Percentiles rank a stretch among this genome's conserved stretches.
Evolutionary conservation across 2,329 filamentous ascomycete species (phyloP).

Genomic region (Hypoxylon sp.): DNA sequence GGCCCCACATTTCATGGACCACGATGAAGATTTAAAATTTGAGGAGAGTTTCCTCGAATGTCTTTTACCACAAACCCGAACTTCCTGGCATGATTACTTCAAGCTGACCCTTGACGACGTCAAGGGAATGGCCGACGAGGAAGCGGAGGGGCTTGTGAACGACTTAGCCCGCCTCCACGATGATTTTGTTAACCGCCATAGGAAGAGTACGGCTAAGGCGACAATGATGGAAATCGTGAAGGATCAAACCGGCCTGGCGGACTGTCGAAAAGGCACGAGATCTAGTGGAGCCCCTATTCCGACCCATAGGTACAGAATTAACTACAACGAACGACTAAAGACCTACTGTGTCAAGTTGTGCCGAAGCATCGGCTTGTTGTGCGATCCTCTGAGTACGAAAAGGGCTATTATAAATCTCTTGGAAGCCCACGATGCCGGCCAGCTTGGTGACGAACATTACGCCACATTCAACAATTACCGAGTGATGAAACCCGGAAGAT

Average conservation of each 20-base stretch:
- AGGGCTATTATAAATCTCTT: neutral
- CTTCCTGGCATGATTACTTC: slow-evolving; percentile 32
- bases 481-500: neutral
- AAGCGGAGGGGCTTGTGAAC: slow-evolving; percentile 11
- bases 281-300: neutral
- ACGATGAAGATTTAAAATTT: neutral
- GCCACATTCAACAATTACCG: neutral
- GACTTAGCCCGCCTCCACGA: slow-evolving; percentile 8
- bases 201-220: neutral
- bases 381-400: neutral
- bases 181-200: too few relatives aligned
- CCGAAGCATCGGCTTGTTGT: slow-evolving; percentile 5
- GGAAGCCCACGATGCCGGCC: neutral
- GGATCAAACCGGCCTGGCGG: neutral
- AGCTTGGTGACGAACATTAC: slow-evolving; percentile 5
- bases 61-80: neutral
- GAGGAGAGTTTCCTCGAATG: neutral
- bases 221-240: slow-evolving; percentile 1
- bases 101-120: neutral
- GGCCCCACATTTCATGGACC: neutral
- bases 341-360: neutral
- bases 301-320: neutral
- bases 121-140: neutral
- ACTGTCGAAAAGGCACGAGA: neutral
- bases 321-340: neutral